Evolutionary conservation across 208 protist species (phyloP), one percentile per base, ranked within the genome.

Genomic region (Zelonia costaricensis): DNA sequence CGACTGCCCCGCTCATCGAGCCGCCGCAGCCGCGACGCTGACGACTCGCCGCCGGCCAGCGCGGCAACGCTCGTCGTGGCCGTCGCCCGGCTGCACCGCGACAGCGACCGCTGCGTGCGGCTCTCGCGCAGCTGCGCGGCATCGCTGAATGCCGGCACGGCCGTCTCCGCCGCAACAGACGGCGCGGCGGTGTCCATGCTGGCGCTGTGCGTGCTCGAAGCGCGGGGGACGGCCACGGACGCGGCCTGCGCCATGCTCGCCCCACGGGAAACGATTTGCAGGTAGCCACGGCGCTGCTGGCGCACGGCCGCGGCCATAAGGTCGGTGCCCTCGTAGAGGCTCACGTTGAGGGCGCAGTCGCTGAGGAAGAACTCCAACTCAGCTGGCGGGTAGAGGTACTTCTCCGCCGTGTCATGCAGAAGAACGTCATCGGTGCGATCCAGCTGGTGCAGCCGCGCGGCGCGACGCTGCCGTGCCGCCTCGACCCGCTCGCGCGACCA

Each of bases 321-420:
- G 51, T 88, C 81, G 2, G 63, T 69, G 0, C 81, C 81, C 40
- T 78, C 77, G 54, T 88, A 88, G 0, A 88, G 54, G 20, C 78
- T 68, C 20, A 75, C 38, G 65, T 68, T 71, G 12, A 73, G 15
- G 55, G 74, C 60, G 52, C 77, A 84, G 44, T 74, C 72, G 35
- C 64, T 63, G 10, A 88, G 57, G 52, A 62, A 77, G 8, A 88
- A 31, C 65, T 84, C 74, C 22, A 82, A 27, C 20, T 56, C 35
- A 2, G 82, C 53, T 1, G 74, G 55, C 13, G 72, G 72, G 45
- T 69, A 69, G 9, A 77, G 55, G 49, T 64, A 69, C 36, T 39
- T 42, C 27, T 64, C 69, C 4, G 69, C 16, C 39, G 52, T 56
- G 66, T 66, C 44, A 44, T 73, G 66, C 35, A 73, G 66, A 20